These are phyloP conservation scores for Linnemannia elongata DNA, from an alignment of 192 early-diverging fungal genomes.

Conservation along the genomic window DNA sequence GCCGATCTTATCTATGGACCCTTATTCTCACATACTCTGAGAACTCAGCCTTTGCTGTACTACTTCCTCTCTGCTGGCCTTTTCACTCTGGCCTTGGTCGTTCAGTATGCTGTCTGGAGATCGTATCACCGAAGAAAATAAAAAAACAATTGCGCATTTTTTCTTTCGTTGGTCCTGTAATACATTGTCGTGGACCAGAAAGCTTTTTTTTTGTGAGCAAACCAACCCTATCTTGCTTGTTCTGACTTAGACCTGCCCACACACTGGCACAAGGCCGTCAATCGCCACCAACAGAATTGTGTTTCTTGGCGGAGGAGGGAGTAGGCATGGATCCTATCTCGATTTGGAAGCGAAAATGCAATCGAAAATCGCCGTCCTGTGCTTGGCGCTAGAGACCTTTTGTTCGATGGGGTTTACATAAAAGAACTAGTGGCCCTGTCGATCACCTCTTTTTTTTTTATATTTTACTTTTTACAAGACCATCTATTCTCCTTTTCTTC, in stretches of 20 bases:
- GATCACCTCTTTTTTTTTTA: background rate
- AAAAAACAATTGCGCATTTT: background rate
- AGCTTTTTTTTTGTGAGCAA: background rate
- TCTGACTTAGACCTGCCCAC: background rate
- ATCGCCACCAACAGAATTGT: background rate
- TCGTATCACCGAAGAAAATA: slow-evolving; percentile 3
- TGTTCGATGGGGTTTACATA: background rate
- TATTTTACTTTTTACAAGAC: background rate
- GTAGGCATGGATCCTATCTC: background rate
- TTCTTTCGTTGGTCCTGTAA: background rate
- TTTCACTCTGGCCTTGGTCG: background rate
- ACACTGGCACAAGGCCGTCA: too few species aligned
- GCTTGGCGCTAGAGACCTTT: background rate
- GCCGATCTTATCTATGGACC: background rate
- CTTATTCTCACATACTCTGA: background rate
- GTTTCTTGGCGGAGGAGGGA: slow-evolving; percentile 4
- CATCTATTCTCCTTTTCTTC: background rate
- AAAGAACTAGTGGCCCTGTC: background rate
- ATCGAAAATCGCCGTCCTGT: background rate
- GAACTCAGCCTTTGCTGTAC: background rate
- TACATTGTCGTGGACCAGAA: too few species aligned
- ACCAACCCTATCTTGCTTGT: background rate
- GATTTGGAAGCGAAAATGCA: slow-evolving; percentile 1
- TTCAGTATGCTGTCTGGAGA: background rate
- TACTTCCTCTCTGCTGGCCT: background rate